Evolutionary conservation across 371 early-diverging fungal genomes (phyloP), one percentile per base, ranked within the genome.

Genomic region (Nematocida sp.): DNA sequence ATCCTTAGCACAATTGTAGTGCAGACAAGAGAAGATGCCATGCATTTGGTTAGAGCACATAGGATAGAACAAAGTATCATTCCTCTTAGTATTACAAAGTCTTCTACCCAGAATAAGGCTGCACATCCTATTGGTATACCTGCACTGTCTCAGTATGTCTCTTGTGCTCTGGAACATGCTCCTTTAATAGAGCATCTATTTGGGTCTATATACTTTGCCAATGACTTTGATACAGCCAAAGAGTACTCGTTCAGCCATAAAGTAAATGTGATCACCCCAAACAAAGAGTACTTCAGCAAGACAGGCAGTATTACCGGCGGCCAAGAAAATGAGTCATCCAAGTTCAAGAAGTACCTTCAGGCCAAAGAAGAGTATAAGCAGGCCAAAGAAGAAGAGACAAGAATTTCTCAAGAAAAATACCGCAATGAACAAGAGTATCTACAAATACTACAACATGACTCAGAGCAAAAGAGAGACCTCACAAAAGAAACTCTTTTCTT

Each of bases 1-100:
- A 90, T 91, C 74, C 83, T 99, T 41, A 95, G 93, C 84, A 91
- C 94, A 79, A 87, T 99, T 15, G 95, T 97, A 13, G 96, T 96
- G 0, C 92, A 95, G 78, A 89, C 87, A 2, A 94, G 94, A 66
- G 86, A 86, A 2, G 91, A 92, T 1, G 96, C 95, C 0, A 85
- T 89, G 0, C 77, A 76, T 13, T 77, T 96, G 3, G 77, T 96
- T 40, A 86, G 88, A 34, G 86, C 84, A 31, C 83, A 95, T 84
- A 87, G 86, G 66, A 94, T 94, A 3, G 87, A 95, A 3, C 87
- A 94, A 46, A 96, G 96, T 0, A 92, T 96, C 80, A 92, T 96
- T 86, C 96, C 97, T 1, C 83, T 97, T 43, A 94, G 70, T 65
- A 65, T 61, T 48, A 58, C 78, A 0, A 45, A 51, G 38, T 7